These are phyloP conservation scores for Darksidea phi DNA, from an alignment of 495 filamentous ascomycete genomes.

Conservation along the genomic window DNA sequence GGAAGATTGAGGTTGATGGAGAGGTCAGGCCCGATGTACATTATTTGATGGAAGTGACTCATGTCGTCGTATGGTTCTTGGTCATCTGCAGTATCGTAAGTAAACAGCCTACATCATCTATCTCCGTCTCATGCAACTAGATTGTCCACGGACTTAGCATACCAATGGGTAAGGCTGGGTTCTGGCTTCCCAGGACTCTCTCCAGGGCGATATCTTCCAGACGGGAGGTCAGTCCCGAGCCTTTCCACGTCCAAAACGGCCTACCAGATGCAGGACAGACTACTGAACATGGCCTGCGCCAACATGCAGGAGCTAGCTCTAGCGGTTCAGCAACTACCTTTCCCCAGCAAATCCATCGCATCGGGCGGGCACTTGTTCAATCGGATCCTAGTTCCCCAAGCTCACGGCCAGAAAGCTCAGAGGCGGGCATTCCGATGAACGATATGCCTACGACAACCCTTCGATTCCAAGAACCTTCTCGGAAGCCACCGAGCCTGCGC, in stretches of 20 bases:
- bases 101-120: slow-evolving; percentile 21
- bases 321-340: background rate
- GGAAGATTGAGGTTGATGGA: slow-evolving; percentile 54
- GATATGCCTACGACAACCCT: too few relatives aligned
- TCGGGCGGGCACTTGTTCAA: slow-evolving; percentile 25
- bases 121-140: slow-evolving; percentile 45
- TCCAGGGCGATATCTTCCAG: slow-evolving; percentile 56
- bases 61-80: slow-evolving; percentile 81
- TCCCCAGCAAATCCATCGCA: slow-evolving; percentile 13
- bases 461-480: too few relatives aligned
- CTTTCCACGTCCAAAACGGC: slow-evolving; percentile 30
- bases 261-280: background rate
- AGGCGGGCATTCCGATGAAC: background rate
- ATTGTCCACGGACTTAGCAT: slow-evolving; percentile 85
- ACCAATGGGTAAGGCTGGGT: slow-evolving; percentile 77
- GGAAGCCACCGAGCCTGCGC: too few relatives aligned
- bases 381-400: background rate
- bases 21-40: slow-evolving; percentile 64
- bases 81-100: slow-evolving; percentile 82
- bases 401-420: background rate
- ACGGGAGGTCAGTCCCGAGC: slow-evolving; percentile 29
- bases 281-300: slow-evolving; percentile 6
- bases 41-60: slow-evolving; percentile 60
- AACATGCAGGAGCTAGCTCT: slow-evolving; percentile 6
- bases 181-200: slow-evolving; percentile 73